Conservation (phyloP, 2,329 filamentous ascomycete genomes). For the Fusarium tuaranense region DNA sequence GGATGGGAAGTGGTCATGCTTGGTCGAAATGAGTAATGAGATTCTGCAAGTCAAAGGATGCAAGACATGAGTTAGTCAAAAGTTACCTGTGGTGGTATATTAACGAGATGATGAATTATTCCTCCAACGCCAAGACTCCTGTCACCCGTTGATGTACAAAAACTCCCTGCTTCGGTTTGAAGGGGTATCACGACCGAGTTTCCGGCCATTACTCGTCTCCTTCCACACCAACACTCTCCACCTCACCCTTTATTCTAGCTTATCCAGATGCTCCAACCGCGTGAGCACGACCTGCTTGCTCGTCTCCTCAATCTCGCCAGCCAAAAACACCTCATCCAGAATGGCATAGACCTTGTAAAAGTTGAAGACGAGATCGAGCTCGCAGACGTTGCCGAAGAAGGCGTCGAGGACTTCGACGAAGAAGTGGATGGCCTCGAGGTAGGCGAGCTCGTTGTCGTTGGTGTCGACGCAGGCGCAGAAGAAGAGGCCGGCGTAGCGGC, state of each 20-base stretch:
- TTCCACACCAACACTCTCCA: neutral
- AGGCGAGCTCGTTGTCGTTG: conserved; percentile 98
- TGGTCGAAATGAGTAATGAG: neutral
- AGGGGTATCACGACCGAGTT: neutral
- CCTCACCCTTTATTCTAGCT: conserved; percentile 77
- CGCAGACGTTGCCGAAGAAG: conserved; percentile 99
- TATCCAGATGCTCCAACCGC: conserved; percentile 93
- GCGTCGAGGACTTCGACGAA: conserved; percentile 98
- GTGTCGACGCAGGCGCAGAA: conserved; percentile 99
- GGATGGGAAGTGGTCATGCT: neutral
- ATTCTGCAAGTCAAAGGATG: neutral
- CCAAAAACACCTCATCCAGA: conserved; percentile 96
- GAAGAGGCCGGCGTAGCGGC: conserved; percentile 96
- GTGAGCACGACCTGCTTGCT: conserved; percentile 98
- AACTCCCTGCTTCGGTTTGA: neutral
- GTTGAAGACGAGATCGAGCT: conserved; percentile 90
- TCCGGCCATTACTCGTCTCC: neutral
- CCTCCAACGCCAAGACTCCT: conserved; percentile 36
- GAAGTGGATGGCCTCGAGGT: conserved; percentile 98
- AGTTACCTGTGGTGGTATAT: conserved; percentile 27
- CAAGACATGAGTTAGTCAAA: neutral
- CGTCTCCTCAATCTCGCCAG: conserved; percentile 98
- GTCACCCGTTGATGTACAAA: conserved; percentile 31
- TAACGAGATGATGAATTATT: conserved; percentile 18
- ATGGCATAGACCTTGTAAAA: conserved; percentile 96